Evolutionary conservation across 1,284 basidiomycete species (phyloP).

Genomic region (Boletus sp.): DNA sequence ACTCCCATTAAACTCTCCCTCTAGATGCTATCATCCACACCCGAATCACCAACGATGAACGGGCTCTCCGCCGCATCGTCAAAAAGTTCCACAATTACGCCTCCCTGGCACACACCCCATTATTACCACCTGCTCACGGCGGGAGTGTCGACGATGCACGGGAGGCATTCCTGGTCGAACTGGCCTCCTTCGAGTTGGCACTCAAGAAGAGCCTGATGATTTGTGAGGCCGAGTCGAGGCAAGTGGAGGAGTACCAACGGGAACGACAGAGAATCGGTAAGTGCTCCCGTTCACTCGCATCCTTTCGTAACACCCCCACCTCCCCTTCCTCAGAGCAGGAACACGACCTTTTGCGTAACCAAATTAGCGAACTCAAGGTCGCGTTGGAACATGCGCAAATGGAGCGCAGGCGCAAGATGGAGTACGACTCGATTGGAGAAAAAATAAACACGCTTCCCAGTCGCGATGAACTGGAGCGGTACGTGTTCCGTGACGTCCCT

Average conservation of each 20-base stretch:
- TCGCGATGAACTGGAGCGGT: constrained; percentile 71
- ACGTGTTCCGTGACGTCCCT: constrained; percentile 26
- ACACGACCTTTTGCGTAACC: constrained; percentile 56
- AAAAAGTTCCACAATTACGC: constrained; percentile 75
- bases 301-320: not conserved
- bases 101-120: constrained; percentile 50
- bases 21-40: constrained; percentile 73
- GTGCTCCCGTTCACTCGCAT: constrained; percentile 21
- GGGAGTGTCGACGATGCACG: constrained; percentile 61
- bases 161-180: constrained; percentile 71
- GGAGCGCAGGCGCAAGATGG: constrained; percentile 69
- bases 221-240: constrained; percentile 74
- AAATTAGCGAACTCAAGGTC: constrained; percentile 73
- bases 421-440: constrained; percentile 78
- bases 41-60: constrained; percentile 72
- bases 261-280: constrained; percentile 67
- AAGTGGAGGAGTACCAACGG: constrained; percentile 74
- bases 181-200: constrained; percentile 67
- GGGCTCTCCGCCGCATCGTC: constrained; percentile 67
- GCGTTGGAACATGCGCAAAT: constrained; percentile 73
- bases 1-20: constrained; percentile 5
- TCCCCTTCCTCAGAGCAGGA: constrained; percentile 53
- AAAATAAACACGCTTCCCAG: constrained; percentile 74
- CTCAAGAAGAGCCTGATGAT: constrained; percentile 75
- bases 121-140: constrained; percentile 34